Evolutionary conservation across 805 yeast genomes (phyloP).

Genomic region (Hermanozyma aechmeae): DNA sequence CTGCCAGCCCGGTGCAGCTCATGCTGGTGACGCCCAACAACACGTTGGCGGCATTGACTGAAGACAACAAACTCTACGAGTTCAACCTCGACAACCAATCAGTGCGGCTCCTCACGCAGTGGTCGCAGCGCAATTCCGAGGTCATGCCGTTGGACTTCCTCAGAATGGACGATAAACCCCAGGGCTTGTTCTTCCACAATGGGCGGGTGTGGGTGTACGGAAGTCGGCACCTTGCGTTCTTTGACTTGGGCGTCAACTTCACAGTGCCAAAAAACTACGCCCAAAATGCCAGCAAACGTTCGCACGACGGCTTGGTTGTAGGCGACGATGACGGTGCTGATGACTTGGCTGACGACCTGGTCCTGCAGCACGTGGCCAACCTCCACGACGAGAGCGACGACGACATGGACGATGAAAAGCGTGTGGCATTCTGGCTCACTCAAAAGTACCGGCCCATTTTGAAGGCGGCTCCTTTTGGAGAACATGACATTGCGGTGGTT

Average conservation of each 20-base stretch:
- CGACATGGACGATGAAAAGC: constrained; percentile 16
- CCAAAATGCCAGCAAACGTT: constrained; percentile 30
- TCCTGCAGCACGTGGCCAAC: constrained; percentile 1
- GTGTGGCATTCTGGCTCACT: constrained; percentile 61
- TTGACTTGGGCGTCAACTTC: constrained; percentile 54
- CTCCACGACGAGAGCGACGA: constrained; percentile 21
- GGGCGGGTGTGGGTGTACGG: constrained; percentile 80
- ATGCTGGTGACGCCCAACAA: constrained; percentile 42
- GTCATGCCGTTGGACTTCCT: constrained; percentile 59
- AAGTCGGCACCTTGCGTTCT: constrained; percentile 66
- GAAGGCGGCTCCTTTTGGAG: constrained; percentile 45
- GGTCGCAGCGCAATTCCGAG: constrained; percentile 77
- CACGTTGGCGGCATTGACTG: constrained; percentile 56
- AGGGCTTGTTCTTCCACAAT: constrained; percentile 52
- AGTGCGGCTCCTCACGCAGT: constrained; percentile 42
- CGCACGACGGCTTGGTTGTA: constrained; percentile 8
- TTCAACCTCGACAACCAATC: constrained; percentile 24
- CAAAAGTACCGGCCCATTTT: constrained; percentile 68
- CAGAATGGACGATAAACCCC: constrained; percentile 51
- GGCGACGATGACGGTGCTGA: constrained; percentile 20
- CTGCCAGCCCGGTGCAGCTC: constrained; percentile 53
- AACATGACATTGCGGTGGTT: constrained; percentile 55
- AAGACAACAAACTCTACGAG: constrained; percentile 70
- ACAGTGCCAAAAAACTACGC: constrained; percentile 31
- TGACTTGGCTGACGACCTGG: constrained; percentile 6